Evolutionary conservation across 768 basidiomycete species (phyloP), one percentile per base, ranked within the genome.

Genomic region (Suillus occidentalis): DNA sequence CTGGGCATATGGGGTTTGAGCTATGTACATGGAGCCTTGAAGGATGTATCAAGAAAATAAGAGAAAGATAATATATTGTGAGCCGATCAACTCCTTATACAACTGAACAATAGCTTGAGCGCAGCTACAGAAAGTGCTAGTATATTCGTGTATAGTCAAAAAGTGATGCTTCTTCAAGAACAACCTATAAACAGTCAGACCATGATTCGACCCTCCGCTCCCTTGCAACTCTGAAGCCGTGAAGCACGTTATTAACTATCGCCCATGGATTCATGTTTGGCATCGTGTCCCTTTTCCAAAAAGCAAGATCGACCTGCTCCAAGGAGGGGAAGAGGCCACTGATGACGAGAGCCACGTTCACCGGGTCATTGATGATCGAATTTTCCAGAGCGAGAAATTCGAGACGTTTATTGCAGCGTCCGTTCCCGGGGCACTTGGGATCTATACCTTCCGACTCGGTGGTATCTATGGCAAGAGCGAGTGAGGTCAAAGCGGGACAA

Each of bases 401-500:
- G 20, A 45, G 14, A 7, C 50, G n/a, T 28, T 8, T n/a, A 34
- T 28, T 20, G 10, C 39, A 39, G 1, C 61, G 14, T 3, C 37
- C 22, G 37, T 37, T 22, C 7, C 56, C 56, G 7, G 56, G 56
- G 36, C 12, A 22, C 14, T 37, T 37, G 36, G 39, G n/a, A 57
- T 57, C 56, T 57, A 37, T 57, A 13, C 56, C 56, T n/a, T 7
- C 0, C 12, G 47, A 8, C 18, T 20, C 37, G 7, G 66, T 70
- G 20, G 64, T 45, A 49, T 73, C 72, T 3, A 73, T 37, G 45
- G 72, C 74, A 40, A 73, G 70, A 3, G 72, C 58, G 62, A 73
- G 70, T 1, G 53, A 22, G 2, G 34, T 63, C 6, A 73, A 60
- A 40, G 61, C 60, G 0, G 70, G 67, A 31, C 72, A 75, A 36